Conservation (phyloP, 73 alveolate genomes). For the Paramecium bursaria region DNA sequence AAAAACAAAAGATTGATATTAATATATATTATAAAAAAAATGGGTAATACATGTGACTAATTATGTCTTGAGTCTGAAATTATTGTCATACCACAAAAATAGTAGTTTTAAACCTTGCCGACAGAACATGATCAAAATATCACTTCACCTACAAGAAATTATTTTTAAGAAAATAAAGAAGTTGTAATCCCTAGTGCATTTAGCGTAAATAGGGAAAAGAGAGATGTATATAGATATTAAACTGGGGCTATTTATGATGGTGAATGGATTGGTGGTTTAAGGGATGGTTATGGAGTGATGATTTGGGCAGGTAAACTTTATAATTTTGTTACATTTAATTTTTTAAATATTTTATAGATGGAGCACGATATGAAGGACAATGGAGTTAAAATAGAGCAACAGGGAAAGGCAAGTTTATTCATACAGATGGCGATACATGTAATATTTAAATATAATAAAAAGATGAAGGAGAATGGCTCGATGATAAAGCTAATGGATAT, state of each 20-base stretch:
- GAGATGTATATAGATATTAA: constrained; percentile 75
- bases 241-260: constrained; percentile 90
- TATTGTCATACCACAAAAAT: too few species aligned
- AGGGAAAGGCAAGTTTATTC: constrained; percentile 88
- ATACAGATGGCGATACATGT: constrained; percentile 86
- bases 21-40: not conserved
- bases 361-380: constrained; percentile 81
- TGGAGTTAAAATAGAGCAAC: constrained; percentile 78
- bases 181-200: too few species aligned
- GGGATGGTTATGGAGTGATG: constrained; percentile 80
- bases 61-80: too few species aligned
- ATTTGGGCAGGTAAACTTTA: constrained; percentile 69
- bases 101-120: too few species aligned
- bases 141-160: too few species aligned
- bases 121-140: too few species aligned
- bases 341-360: not conserved
- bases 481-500: constrained; percentile 79
- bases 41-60: too few species aligned
- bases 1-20: constrained; percentile 37
- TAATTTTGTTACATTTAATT: too few species aligned
- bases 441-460: not conserved
- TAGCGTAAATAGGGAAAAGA: constrained; percentile 76
- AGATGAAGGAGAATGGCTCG: constrained; percentile 82
- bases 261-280: constrained; percentile 85
- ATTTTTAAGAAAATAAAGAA: too few species aligned